These are phyloP conservation scores for Phytopythium helicoides DNA, from an alignment of 352 stramenopile genomes.

Conservation along the genomic window DNA sequence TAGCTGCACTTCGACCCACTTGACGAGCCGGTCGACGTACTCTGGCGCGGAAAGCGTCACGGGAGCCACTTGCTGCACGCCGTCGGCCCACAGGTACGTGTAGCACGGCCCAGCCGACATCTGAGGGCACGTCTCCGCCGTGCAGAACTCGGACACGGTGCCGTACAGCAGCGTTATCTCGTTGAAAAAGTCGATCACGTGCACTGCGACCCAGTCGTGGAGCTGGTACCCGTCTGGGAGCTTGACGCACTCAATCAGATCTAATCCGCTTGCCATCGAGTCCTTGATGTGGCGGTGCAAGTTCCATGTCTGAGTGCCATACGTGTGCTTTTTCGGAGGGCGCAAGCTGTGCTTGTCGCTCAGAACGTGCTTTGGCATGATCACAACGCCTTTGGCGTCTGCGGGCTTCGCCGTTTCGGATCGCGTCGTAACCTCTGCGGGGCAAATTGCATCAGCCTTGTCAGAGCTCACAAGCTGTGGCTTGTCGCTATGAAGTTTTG, in stretches of 20 bases:
- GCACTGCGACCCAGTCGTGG: conserved; percentile 71
- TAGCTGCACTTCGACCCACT: conserved; percentile 86
- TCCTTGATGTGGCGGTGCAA: conserved; percentile 72
- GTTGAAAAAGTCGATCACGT: conserved; percentile 93
- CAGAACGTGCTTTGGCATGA: conserved; percentile 48
- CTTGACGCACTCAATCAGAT: conserved; percentile 60
- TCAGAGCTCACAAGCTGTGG: background rate
- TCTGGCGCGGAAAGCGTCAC: conserved; percentile 63
- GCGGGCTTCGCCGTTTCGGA: conserved; percentile 9
- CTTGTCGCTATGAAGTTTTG: background rate
- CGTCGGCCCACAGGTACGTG: conserved; percentile 86
- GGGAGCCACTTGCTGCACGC: conserved; percentile 43
- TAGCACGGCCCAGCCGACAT: conserved; percentile 84
- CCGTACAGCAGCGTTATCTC: conserved; percentile 91
- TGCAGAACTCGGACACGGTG: conserved; percentile 86
- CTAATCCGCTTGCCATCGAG: conserved; percentile 51
- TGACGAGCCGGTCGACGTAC: conserved; percentile 86
- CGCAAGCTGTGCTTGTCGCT: conserved; percentile 57
- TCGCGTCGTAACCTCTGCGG: background rate
- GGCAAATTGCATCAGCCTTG: no score
- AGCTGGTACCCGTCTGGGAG: conserved; percentile 58
- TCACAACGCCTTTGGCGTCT: conserved; percentile 10
- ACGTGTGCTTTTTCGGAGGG: conserved; percentile 53
- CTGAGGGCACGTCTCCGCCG: conserved; percentile 46
- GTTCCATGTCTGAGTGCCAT: conserved; percentile 62